phyloP scores from a whole-genome alignment of 176 grass and related monocot species.

The Ampelocalamus luodianensis region DNA sequence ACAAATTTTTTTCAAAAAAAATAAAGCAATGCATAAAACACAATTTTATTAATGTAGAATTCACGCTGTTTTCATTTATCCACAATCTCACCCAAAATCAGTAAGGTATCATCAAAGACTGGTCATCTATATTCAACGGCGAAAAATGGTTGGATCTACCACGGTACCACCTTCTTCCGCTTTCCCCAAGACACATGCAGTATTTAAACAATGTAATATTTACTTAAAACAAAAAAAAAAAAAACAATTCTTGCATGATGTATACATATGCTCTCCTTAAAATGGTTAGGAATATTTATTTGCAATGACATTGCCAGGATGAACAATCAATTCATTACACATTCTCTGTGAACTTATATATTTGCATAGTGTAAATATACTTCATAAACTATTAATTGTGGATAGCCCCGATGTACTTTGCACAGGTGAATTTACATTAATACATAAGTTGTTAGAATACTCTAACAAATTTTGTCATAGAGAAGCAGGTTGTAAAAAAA shows the following conservation, averaged over 20 bases:
- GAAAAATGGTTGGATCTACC: not conserved
- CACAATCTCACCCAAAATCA: not conserved
- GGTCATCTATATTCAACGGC: constrained; percentile 1
- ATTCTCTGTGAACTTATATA: constrained; percentile 9
- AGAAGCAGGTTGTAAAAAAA: not conserved
- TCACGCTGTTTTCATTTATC: constrained; percentile 20
- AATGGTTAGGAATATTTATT: constrained; percentile 14
- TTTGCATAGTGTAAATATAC: not conserved
- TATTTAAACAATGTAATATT: not conserved
- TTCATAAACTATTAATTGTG: constrained; percentile 9
- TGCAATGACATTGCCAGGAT: not conserved
- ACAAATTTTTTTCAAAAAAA: not conserved
- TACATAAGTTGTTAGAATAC: constrained; percentile 3
- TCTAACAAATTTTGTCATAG: not conserved
- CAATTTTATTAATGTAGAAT: not conserved
- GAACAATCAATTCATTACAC: not conserved
- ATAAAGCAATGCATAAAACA: not conserved
- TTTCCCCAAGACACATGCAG: not conserved
- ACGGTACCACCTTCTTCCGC: not conserved
- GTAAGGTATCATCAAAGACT: not conserved
- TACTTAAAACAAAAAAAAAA: not conserved
- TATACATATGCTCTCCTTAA: constrained; percentile 22
- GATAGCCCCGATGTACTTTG: not conserved
- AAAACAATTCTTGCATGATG: not conserved
- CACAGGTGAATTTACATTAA: constrained; percentile 11